Base-by-base conservation (phyloP, 495 filamentous ascomycete genomes). In the Podospora fimiseda region DNA sequence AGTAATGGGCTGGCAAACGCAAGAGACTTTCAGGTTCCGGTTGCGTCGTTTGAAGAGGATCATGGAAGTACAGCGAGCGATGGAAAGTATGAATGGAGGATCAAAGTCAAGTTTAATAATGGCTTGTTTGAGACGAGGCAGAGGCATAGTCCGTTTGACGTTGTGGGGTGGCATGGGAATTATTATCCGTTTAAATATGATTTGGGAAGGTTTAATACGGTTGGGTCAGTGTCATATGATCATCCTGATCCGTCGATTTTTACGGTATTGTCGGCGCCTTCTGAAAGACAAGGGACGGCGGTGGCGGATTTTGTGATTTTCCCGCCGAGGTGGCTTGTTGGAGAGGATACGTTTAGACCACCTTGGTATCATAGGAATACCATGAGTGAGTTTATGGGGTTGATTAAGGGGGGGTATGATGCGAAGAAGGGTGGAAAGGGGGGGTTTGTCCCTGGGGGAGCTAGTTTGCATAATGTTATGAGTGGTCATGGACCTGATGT, bases 161-260 rank as follows among this genome's bases (percentile, higher is more conserved):
- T 94, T 1, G 88, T 90, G 7, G 85, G 86, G 16, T 94, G 89
- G 89, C 87, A 92, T 60, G 83, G 84, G 43, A 74, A 72, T 58
- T 90, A 89, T 66, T 87, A 87, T 61, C 88, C 89, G 0, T 91
- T 83, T 79, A 94, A 94, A 64, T 93, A 94, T 72, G 88, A 92
- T 65, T 79, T 94, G 1, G 85, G 80, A 2, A 80, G 84, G 43
- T 94, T 91, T 78, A 87, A 82, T 70, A 84, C 83, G 41, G 81
- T 92, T 27, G 87, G 86, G 48, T 80, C 74, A 37, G 80, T 88
- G 56, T 84, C 78, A 14, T 88, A 77, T 59, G 89, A 94, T 67
- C 88, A 93, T 60, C 85, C 85, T 1, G 89, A 94, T 64, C 89
- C 89, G 8, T 84, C 79, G 53, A 89, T 94, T 64, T 90, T 80